phyloP scores from a whole-genome alignment of 2,329 filamentous ascomycete species.

The Tolypocladium tundrense region DNA sequence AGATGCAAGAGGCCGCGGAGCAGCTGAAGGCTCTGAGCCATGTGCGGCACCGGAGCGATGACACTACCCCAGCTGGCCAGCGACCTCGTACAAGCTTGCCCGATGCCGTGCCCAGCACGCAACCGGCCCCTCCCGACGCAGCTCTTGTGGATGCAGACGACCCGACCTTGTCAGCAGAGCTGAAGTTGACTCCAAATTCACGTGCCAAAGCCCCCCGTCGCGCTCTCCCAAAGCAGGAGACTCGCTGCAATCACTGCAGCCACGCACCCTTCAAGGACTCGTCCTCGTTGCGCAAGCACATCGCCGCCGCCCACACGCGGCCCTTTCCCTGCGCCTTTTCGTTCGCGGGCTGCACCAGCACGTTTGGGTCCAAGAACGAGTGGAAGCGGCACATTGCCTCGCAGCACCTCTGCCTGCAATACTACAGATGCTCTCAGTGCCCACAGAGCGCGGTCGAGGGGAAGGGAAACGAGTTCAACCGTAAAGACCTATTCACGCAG shows the following conservation, averaged over 20 bases:
- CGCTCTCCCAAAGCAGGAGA: slow-evolving; percentile 48
- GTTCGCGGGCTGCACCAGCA: slow-evolving; percentile 71
- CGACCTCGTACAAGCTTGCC: slow-evolving; percentile 28
- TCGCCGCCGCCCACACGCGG: slow-evolving; percentile 57
- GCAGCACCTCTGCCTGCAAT: slow-evolving; percentile 68
- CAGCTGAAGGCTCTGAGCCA: slow-evolving; percentile 57
- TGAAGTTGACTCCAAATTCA: slow-evolving; percentile 13
- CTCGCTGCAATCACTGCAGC: slow-evolving; percentile 49
- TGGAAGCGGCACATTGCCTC: slow-evolving; percentile 94
- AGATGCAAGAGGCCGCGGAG: slow-evolving; percentile 60
- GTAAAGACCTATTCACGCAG: slow-evolving; percentile 92
- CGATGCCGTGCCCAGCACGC: slow-evolving; percentile 20
- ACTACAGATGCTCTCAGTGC: slow-evolving; percentile 54
- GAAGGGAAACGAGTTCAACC: slow-evolving; percentile 68
- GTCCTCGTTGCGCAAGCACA: slow-evolving; percentile 55
- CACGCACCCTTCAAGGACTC: slow-evolving; percentile 58
- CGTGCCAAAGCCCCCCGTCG: slow-evolving; percentile 33
- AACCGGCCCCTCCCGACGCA: slow-evolving; percentile 19
- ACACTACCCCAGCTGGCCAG: slow-evolving; percentile 17
- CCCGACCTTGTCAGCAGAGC: slow-evolving; percentile 11
- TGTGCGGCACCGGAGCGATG: slow-evolving; percentile 44
- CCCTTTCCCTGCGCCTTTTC: slow-evolving; percentile 81
- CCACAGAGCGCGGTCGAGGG: slow-evolving; percentile 42
- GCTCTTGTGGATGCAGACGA: slow-evolving; percentile 20
- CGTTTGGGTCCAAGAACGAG: slow-evolving; percentile 89